A percentile compares a stretch with the other conserved stretches of the same genome.
Conservation (phyloP, 192 early-diverging fungal species). For the Coemansia sp. region DNA sequence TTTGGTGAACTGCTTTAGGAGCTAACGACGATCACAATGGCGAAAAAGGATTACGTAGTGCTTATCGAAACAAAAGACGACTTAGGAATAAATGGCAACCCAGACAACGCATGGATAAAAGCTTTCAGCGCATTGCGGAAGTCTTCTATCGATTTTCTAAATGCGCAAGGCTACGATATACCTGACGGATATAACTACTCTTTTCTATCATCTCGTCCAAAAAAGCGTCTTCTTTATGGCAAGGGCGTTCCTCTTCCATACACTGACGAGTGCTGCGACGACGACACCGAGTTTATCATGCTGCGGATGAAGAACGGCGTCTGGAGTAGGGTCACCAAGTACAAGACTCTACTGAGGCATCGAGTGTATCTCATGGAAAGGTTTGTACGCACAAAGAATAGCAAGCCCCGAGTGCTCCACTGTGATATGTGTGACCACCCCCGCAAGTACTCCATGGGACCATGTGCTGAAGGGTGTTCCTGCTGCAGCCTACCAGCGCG, state of each 20-base stretch:
- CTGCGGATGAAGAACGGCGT: neutral
- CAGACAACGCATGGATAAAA: no score
- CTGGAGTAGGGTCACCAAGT: neutral
- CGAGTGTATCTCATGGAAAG: neutral
- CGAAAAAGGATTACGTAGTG: neutral
- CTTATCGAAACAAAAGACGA: neutral
- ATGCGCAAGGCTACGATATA: neutral
- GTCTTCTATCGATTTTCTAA: neutral
- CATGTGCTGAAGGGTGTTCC: neutral
- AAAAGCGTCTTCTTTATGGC: neutral
- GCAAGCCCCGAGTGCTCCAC: neutral
- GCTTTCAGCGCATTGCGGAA: no score
- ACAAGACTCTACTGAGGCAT: neutral
- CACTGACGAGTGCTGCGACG: neutral
- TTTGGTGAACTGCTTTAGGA: neutral
- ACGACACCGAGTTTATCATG: conserved; percentile 1
- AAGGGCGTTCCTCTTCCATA: neutral
- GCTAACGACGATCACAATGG: neutral
- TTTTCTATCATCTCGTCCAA: no score
- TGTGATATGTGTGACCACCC: neutral
- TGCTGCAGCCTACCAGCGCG: neutral
- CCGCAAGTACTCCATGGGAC: neutral
- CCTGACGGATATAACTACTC: neutral
- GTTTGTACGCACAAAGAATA: neutral
- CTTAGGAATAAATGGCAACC: no score